phyloP scores from a whole-genome alignment of 192 early-diverging fungal genomes.

The Phycomyces blakesleeanus region DNA sequence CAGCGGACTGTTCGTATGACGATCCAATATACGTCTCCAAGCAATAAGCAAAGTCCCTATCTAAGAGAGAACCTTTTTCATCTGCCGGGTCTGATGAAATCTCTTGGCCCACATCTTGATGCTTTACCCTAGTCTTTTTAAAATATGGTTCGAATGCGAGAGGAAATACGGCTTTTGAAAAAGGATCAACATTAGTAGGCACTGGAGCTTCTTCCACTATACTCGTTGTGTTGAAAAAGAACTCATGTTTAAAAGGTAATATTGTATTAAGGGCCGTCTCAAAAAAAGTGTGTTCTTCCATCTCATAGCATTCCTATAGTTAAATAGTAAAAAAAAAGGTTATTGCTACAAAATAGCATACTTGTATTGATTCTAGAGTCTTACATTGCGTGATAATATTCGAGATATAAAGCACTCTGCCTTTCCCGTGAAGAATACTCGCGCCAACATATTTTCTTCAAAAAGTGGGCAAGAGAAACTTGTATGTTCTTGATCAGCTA shows the following conservation, averaged over 20 bases:
- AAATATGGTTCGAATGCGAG: not conserved
- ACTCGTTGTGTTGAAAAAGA: no score
- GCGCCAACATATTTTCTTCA: not conserved
- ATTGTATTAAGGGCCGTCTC: no score
- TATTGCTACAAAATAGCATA: no score
- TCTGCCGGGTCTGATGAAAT: not conserved
- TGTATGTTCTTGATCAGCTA: not conserved
- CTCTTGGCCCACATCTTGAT: not conserved
- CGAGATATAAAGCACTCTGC: slow-evolving; percentile 4
- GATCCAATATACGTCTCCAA: slow-evolving; percentile 30
- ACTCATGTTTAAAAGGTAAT: no score
- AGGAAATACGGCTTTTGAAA: no score
- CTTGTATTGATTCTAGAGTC: no score
- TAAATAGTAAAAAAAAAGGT: no score
- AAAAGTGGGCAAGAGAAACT: slow-evolving; percentile 14
- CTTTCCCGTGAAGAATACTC: slow-evolving; percentile 15
- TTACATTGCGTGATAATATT: not conserved
- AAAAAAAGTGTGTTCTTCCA: no score
- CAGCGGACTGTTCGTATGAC: slow-evolving; percentile 25
- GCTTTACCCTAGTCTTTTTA: not conserved
- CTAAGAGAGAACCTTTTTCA: not conserved
- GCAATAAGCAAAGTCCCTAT: not conserved
- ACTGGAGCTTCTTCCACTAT: no score
- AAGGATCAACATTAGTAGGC: no score
- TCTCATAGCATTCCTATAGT: no score